Percentiles rank a stretch among this genome's conserved stretches.
These are phyloP conservation scores for Helicocarpus griseus DNA, from an alignment of 2,329 filamentous ascomycete species.

Conservation along the genomic window DNA sequence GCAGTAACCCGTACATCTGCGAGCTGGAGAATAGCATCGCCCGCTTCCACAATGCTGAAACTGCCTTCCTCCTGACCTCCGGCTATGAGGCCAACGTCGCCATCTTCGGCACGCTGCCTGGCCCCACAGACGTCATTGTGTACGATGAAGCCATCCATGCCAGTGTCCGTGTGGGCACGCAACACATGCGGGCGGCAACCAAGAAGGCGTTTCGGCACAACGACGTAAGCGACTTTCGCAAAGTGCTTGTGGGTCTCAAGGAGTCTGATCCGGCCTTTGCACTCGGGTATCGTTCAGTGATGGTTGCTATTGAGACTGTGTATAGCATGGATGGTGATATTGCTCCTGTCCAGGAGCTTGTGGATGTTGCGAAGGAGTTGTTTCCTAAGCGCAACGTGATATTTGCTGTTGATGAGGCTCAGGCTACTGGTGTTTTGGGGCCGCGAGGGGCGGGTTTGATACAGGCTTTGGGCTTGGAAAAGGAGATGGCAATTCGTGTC, in stretches of 20 bases:
- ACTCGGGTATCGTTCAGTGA: conserved; percentile 44
- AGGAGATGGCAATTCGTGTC: conserved; percentile 40
- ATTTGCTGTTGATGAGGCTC: conserved; percentile 49
- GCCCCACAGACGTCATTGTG: conserved; percentile 52
- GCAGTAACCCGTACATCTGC: conserved; percentile 53
- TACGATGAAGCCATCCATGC: conserved; percentile 71
- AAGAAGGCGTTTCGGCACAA: conserved; percentile 42
- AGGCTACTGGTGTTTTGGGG: conserved; percentile 44
- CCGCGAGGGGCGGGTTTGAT: conserved; percentile 41
- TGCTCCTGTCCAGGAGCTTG: conserved; percentile 52
- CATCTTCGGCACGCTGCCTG: conserved; percentile 51
- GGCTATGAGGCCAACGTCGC: conserved; percentile 59
- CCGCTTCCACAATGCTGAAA: conserved; percentile 48
- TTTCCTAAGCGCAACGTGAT: conserved; percentile 49
- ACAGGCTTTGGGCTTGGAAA: conserved; percentile 40
- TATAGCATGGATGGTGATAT: conserved; percentile 82
- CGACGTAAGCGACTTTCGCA: conserved; percentile 26
- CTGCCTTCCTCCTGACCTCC: conserved; percentile 53
- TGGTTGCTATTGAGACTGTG: conserved; percentile 59
- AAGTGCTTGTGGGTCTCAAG: conserved; percentile 25
- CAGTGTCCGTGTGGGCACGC: conserved; percentile 70
- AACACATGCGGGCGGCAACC: conserved; percentile 46
- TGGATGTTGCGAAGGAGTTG: conserved; percentile 45
- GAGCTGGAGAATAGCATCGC: conserved; percentile 51
- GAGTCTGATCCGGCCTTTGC: conserved; percentile 24